Conservation (phyloP, 2,329 filamentous ascomycete species). For the Hypoxylon sp. region DNA sequence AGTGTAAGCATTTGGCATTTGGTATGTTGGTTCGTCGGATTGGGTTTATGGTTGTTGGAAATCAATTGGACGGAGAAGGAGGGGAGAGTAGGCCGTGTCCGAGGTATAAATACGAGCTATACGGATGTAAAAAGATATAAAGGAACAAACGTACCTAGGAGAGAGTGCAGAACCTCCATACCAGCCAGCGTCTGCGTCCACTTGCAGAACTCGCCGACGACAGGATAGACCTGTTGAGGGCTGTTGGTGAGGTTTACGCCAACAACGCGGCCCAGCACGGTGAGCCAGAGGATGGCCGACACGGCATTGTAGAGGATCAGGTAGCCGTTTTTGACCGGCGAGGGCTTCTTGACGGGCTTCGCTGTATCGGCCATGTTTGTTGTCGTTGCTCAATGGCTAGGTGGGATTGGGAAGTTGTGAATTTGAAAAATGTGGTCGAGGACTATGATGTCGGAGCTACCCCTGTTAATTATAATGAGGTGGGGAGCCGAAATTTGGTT, state of each 20-base stretch:
- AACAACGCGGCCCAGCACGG: conserved; percentile 78
- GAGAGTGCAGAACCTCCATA: conserved; percentile 86
- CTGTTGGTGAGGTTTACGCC: conserved; percentile 66
- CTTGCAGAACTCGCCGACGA: conserved; percentile 76
- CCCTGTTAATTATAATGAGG: neutral
- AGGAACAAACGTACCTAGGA: conserved; percentile 71
- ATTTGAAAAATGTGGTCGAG: conserved; percentile 2
- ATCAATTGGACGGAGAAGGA: neutral
- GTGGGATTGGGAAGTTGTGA: neutral
- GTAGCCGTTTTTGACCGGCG: conserved; percentile 72
- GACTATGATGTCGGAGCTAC: conserved; percentile 16
- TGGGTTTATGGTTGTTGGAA: neutral
- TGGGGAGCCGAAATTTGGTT: conserved; percentile 25
- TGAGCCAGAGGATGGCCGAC: conserved; percentile 82
- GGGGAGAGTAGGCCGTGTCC: neutral
- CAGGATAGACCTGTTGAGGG: conserved; percentile 70
- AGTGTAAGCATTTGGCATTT: conserved; percentile 23
- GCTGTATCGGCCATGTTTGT: conserved; percentile 44
- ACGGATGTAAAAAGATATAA: neutral
- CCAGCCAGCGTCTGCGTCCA: conserved; percentile 87
- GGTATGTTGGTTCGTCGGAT: neutral
- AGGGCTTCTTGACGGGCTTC: conserved; percentile 52
- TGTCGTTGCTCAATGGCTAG: conserved; percentile 16
- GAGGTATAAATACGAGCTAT: neutral
- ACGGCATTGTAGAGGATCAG: conserved; percentile 87